Evolutionary conservation across 257 asterid species (phyloP), one percentile per base, ranked within the genome.

Genomic region (Petunia secreta): DNA sequence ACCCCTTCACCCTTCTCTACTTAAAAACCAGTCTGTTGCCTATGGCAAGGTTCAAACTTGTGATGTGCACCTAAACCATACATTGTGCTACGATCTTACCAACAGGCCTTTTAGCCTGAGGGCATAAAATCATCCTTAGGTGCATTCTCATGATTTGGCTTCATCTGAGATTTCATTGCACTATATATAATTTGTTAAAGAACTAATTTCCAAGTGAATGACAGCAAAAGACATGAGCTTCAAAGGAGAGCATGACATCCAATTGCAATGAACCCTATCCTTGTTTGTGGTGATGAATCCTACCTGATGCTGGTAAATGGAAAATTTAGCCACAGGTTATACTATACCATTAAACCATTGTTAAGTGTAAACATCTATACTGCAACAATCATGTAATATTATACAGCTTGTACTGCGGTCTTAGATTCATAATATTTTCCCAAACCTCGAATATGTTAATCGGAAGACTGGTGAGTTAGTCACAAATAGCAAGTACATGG

Each of bases 401-500:
- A 15, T 67, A 41, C 15, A 67, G 25, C 25, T 25, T 6, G 25
- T 11, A 16, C 8, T n/a, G 34, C 4, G 44, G n/a, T 8, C 7
- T n/a, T 4, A 43, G 9, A 68, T 68, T 68, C 43, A 43, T 39
- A 68, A 43, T 15, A n/a, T 11, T 68, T 64, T 25, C 25, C 55
- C 40, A 36, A 44, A 68, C 54, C n/a, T 68, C 39, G n/a, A 25
- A 68, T 44, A 55, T 16, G 57, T 16, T n/a, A 43, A 68, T 68
- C n/a, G 75, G 16, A 63, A n/a, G 38, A 43, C 8, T 16, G n/a
- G 75, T 68, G 8, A 25, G 25, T 25, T 13, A 68, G 75, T 8
- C 57, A 44, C 75, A 41, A n/a, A 44, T 68, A 44, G 75, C 75
- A n/a, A 43, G 53, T n/a, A 43, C 41, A 43, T 15, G 75, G 55